Base-by-base conservation (phyloP, 768 basidiomycete genomes). In the Psilocybe azurescens region DNA sequence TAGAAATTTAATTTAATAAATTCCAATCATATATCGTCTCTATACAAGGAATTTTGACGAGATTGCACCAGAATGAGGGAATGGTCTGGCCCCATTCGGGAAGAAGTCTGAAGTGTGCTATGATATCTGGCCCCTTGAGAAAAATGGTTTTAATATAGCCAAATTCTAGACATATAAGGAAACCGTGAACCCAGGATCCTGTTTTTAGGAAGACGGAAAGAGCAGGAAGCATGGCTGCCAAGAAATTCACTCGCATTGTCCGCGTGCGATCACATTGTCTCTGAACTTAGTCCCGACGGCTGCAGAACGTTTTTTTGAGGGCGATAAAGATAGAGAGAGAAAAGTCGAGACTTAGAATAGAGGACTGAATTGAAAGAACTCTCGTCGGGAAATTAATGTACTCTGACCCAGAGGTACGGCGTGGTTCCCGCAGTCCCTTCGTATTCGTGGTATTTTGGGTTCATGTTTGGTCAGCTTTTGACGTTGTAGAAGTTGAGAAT, bases 1-100 rank as follows among this genome's bases (percentile, higher is more conserved):
- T 53, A 9, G 24, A 57, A 36, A 57, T 32, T 55, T 52, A 18
- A 53, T 38, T 5, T 3, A 41, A 41, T 13, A 49, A 30, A 61
- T 14, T 33, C 46, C 46, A 20, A 54, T 16, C 48, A 29, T 46
- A 49, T 18, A 53, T 47, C 24, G 16, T 47, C 52, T 36, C 36
- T n/a, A n/a, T n/a, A n/a, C n/a, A 47, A 18, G 7, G 7, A 16
- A 36, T 38, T 56, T 18, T 39, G 54, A n/a, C 53, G 33, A 41
- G 11, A 49, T 14, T 16, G 36, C 38, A 56, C 60, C 60, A 61
- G 28, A 9, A 55, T 48, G 48, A 56, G 58, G 61, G 61, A 65
- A 62, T 10, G 16, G n/a, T 4, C 29, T 46, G 20, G 6, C 61
- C 61, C 29, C 48, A 62, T 52, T 48, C 18, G 64, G 48, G n/a